Evolutionary conservation across 2,329 filamentous ascomycete species (phyloP).

Genomic region (Huntiella omanensis): DNA sequence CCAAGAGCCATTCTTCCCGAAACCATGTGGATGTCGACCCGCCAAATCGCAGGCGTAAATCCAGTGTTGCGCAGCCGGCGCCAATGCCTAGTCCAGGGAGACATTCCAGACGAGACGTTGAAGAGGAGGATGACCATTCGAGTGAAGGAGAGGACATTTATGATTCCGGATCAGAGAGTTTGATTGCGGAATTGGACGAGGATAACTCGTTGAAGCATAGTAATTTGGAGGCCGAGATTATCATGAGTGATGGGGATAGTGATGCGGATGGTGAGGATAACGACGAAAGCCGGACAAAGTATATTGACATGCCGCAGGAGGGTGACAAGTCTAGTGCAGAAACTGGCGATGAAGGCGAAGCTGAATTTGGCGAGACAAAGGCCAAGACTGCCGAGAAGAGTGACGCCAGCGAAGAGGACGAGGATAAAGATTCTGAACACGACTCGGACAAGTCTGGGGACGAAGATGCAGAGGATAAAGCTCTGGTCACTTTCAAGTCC

Average conservation of each 20-base stretch:
- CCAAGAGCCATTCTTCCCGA: neutral
- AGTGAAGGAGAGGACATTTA: neutral
- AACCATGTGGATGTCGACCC: neutral
- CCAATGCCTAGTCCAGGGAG: too few species aligned
- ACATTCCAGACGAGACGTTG: neutral
- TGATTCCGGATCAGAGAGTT: neutral
- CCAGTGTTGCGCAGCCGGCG: neutral
- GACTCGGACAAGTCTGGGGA: neutral
- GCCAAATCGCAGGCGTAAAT: neutral
- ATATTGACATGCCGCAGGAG: neutral
- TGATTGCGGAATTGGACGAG: neutral
- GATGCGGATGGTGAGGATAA: neutral
- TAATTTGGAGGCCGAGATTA: too few species aligned
- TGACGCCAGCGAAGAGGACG: neutral
- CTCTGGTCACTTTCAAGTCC: neutral
- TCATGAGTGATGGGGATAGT: neutral
- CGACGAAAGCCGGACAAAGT: neutral
- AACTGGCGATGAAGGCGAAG: neutral
- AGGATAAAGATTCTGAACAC: neutral
- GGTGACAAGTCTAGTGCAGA: neutral
- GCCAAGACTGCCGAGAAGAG: neutral
- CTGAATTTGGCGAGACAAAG: neutral
- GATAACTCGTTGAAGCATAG: neutral
- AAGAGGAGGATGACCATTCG: neutral
- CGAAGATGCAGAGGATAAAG: neutral